Evolutionary conservation across 1,284 basidiomycete genomes (phyloP).

Genomic region (Tylopilus orsonianus): DNA sequence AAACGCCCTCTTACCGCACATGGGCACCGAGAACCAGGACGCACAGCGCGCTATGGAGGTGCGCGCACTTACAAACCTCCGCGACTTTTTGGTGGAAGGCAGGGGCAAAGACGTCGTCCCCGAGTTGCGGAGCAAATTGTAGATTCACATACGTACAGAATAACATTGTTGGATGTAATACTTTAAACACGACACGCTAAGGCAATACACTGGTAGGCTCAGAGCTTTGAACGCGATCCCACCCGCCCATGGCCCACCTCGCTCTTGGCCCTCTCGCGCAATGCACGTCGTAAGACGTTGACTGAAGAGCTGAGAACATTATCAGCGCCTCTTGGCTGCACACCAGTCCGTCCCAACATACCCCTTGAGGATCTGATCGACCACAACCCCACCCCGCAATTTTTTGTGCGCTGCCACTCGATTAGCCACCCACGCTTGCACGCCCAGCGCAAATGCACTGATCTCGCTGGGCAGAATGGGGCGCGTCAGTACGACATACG

Average conservation of each 20-base stretch:
- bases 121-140: constrained; percentile 48
- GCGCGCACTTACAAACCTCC: constrained; percentile 69
- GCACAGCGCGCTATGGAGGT: constrained; percentile 83
- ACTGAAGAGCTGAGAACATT: constrained; percentile 54
- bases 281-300: constrained; percentile 65
- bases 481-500: constrained; percentile 57
- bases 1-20: constrained; percentile 83
- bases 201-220: no score
- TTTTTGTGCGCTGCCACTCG: constrained; percentile 68
- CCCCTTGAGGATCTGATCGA: constrained; percentile 69
- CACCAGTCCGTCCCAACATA: constrained; percentile 25
- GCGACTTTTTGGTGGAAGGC: constrained; percentile 64
- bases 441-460: constrained; percentile 43
- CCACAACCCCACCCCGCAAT: constrained; percentile 62
- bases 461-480: constrained; percentile 34
- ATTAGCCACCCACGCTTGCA: constrained; percentile 61
- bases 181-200: no score
- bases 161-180: no score
- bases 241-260: constrained; percentile 39
- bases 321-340: background rate
- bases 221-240: no score
- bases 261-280: constrained; percentile 56
- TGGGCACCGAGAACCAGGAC: constrained; percentile 87
- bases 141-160: no score
- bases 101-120: constrained; percentile 64